phyloP scores from a whole-genome alignment of 2,329 filamentous ascomycete species.

The Sporothrix inflata region DNA sequence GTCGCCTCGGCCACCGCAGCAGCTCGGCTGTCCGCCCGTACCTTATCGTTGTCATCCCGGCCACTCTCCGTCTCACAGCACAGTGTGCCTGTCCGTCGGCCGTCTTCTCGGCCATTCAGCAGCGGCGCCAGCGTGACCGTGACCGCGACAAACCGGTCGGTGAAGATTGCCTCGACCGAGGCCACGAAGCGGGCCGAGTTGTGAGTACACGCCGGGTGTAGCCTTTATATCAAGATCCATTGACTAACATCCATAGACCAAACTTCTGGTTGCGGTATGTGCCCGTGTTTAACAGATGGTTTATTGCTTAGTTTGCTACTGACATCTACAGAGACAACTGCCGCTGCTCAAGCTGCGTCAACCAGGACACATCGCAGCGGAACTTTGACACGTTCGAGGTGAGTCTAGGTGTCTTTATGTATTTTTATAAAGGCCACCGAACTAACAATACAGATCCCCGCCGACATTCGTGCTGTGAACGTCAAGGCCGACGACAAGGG shows the following conservation, averaged over 20 bases:
- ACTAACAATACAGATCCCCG: slow-evolving; percentile 47
- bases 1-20: neutral
- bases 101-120: slow-evolving; percentile 16
- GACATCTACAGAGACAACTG: slow-evolving; percentile 67
- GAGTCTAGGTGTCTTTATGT: slow-evolving; percentile 33
- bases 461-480: slow-evolving; percentile 45
- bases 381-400: slow-evolving; percentile 70
- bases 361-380: slow-evolving; percentile 71
- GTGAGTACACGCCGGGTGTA: slow-evolving; percentile 13
- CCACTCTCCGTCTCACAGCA: neutral
- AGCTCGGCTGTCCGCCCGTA: neutral
- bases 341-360: slow-evolving; percentile 67
- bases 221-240: neutral
- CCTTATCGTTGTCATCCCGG: neutral
- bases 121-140: slow-evolving; percentile 27
- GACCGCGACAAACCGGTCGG: slow-evolving; percentile 1
- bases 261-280: slow-evolving; percentile 36
- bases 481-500: slow-evolving; percentile 43
- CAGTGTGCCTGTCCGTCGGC: neutral
- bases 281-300: neutral
- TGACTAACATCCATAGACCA: slow-evolving; percentile 30
- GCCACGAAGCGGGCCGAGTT: slow-evolving; percentile 30
- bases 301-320: too few species aligned
- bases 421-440: neutral
- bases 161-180: slow-evolving; percentile 36